Conservation (phyloP, 768 basidiomycete genomes). For the Hygrophorus pudorinus region DNA sequence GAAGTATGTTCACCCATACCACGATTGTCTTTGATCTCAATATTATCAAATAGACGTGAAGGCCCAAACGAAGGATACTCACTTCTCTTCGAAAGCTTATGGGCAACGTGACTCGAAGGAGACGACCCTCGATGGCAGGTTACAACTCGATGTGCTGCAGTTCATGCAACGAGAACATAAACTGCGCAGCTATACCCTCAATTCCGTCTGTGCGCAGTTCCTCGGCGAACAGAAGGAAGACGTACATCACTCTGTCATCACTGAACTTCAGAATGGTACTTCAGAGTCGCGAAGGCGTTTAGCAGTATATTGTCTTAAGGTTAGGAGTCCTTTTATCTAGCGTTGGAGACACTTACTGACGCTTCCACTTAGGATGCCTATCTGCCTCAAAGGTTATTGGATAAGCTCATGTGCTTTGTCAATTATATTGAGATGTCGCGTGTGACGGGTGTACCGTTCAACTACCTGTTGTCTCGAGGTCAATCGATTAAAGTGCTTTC, state of each 20-base stretch:
- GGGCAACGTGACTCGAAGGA: constrained; percentile 97
- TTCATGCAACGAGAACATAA: constrained; percentile 99
- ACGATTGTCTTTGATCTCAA: constrained; percentile 5
- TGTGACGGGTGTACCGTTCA: constrained; percentile 99
- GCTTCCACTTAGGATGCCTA: constrained; percentile 76
- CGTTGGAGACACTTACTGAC: not conserved
- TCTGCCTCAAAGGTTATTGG: constrained; percentile 89
- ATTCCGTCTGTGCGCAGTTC: constrained; percentile 96
- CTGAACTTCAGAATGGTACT: constrained; percentile 94
- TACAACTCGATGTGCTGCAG: constrained; percentile 93
- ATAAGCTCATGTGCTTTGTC: constrained; percentile 98
- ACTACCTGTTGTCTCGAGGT: constrained; percentile 84
- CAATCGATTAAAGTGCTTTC: constrained; percentile 99
- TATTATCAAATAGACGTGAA: constrained; percentile 41
- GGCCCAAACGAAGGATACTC: constrained; percentile 82
- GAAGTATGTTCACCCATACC: constrained; percentile 33
- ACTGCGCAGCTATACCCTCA: constrained; percentile 91
- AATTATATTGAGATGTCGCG: constrained; percentile 99
- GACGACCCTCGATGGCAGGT: constrained; percentile 78
- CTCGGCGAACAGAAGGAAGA: constrained; percentile 99
- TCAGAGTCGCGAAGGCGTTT: constrained; percentile 85
- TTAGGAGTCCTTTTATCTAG: constrained; percentile 16
- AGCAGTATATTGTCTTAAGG: constrained; percentile 98
- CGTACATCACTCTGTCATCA: constrained; percentile 97
- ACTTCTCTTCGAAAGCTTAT: constrained; percentile 97